A percentile compares a stretch with the other conserved stretches of the same genome.
phyloP scores from a whole-genome alignment of 1,284 basidiomycete genomes.

The Tilletia horrida region DNA sequence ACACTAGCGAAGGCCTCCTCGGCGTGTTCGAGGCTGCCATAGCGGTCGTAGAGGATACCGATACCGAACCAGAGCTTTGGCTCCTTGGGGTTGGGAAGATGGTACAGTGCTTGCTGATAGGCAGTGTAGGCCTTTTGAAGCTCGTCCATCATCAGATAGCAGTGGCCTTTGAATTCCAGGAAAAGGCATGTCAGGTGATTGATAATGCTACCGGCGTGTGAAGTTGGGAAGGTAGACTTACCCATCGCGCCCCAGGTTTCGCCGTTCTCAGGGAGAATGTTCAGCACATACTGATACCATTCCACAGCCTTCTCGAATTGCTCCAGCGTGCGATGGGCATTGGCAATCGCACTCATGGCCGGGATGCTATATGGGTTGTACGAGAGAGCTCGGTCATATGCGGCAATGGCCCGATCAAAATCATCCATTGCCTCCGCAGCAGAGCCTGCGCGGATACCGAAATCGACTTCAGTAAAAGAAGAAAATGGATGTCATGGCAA shows the following conservation, averaged over 20 bases:
- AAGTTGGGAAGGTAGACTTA: conserved; percentile 60
- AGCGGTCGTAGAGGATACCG: conserved; percentile 96
- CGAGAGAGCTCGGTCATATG: conserved; percentile 49
- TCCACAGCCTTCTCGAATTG: conserved; percentile 72
- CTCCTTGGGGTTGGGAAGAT: conserved; percentile 94
- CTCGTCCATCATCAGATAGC: conserved; percentile 98
- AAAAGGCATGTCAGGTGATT: background rate
- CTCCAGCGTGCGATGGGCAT: conserved; percentile 49
- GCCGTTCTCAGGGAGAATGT: conserved; percentile 59
- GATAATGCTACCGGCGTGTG: conserved; percentile 60
- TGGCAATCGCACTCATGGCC: conserved; percentile 51
- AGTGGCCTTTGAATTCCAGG: conserved; percentile 64
- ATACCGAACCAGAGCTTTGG: conserved; percentile 99
- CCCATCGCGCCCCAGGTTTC: conserved; percentile 58
- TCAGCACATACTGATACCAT: conserved; percentile 85
- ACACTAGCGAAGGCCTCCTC: conserved; percentile 97
- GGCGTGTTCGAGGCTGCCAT: conserved; percentile 95
- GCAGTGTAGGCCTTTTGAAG: conserved; percentile 97
- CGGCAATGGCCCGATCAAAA: conserved; percentile 46
- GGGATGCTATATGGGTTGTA: conserved; percentile 52
- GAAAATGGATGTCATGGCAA: background rate
- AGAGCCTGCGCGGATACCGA: conserved; percentile 29
- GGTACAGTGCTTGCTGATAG: conserved; percentile 95
- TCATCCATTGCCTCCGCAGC: conserved; percentile 53
- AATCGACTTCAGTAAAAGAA: too few relatives aligned